A percentile compares a stretch with the other conserved stretches of the same genome.
Conservation (phyloP, 2,329 filamentous ascomycete genomes). For the Sporothrix schenckii region DNA sequence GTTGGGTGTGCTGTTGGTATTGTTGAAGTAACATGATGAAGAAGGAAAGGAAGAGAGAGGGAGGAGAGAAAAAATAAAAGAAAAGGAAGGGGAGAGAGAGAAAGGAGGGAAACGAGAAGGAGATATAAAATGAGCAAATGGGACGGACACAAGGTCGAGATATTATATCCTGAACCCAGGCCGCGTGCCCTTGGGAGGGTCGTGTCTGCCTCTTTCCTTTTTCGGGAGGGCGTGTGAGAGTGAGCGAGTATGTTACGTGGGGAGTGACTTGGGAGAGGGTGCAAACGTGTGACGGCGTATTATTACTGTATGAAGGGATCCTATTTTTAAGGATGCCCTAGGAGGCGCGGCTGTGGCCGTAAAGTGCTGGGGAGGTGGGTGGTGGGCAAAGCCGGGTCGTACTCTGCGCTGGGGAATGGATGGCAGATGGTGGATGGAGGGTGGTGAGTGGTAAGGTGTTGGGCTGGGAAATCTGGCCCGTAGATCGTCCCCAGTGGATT, state of each 20-base stretch:
- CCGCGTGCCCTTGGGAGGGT: constrained; percentile 18
- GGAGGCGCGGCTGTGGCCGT: constrained; percentile 27
- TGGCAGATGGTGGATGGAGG: neutral
- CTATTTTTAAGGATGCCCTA: constrained; percentile 22
- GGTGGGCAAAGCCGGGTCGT: constrained; percentile 21
- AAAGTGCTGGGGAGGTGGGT: neutral
- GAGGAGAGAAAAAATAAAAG: constrained; percentile 20
- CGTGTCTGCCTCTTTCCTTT: constrained; percentile 18
- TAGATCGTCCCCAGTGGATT: neutral
- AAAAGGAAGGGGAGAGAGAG: constrained; percentile 10
- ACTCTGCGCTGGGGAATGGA: neutral
- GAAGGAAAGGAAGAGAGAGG: neutral
- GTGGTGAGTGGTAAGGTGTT: constrained; percentile 1
- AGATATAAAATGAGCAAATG: constrained; percentile 4
- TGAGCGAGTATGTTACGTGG: neutral
- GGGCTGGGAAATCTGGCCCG: constrained; percentile 6
- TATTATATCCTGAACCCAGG: constrained; percentile 24
- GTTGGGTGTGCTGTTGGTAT: constrained; percentile 27
- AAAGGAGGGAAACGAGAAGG: neutral
- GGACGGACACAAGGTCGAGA: constrained; percentile 14
- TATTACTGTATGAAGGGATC: constrained; percentile 1
- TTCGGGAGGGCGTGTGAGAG: constrained; percentile 25
- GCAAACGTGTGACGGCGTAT: neutral
- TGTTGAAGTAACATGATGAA: constrained; percentile 27
- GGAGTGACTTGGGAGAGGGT: neutral